phyloP scores from a whole-genome alignment of 176 grass and related monocot genomes.

The Pontederia crassipes region DNA sequence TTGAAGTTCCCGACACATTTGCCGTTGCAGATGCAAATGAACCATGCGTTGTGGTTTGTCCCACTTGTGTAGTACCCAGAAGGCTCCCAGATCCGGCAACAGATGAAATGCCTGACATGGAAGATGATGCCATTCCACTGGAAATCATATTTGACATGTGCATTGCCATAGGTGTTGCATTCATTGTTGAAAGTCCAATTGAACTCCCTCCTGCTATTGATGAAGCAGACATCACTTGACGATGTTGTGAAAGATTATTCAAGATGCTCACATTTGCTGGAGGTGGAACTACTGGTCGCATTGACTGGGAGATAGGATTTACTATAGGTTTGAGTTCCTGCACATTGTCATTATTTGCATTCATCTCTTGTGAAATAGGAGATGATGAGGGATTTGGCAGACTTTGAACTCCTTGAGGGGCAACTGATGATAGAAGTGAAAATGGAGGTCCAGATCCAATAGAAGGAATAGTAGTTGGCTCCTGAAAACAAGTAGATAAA shows the following conservation, averaged over 20 bases:
- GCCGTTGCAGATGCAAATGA: slow-evolving; percentile 54
- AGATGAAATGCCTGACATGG: slow-evolving; percentile 57
- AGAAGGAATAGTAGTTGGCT: slow-evolving; percentile 39
- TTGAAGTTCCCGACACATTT: slow-evolving; percentile 51
- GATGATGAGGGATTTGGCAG: slow-evolving; percentile 68
- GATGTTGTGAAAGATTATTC: slow-evolving; percentile 69
- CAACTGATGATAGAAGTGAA: slow-evolving; percentile 38
- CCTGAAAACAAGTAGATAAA: slow-evolving; percentile 29
- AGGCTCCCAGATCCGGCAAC: slow-evolving; percentile 51
- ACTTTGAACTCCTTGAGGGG: slow-evolving; percentile 49
- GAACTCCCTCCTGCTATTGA: slow-evolving; percentile 54
- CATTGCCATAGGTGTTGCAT: slow-evolving; percentile 63
- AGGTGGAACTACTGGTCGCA: slow-evolving; percentile 50
- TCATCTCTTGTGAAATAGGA: slow-evolving; percentile 71
- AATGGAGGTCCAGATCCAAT: slow-evolving; percentile 55
- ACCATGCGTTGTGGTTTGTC: slow-evolving; percentile 45
- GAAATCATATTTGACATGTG: slow-evolving; percentile 97
- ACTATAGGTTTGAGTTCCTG: slow-evolving; percentile 78
- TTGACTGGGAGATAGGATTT: slow-evolving; percentile 45
- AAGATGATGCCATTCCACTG: slow-evolving; percentile 50
- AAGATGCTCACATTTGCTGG: slow-evolving; percentile 67
- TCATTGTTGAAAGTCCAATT: slow-evolving; percentile 60
- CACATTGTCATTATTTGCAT: slow-evolving; percentile 49
- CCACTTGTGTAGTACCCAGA: slow-evolving; percentile 41
- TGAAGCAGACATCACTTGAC: slow-evolving; percentile 39